phyloP scores from a whole-genome alignment of 176 grass and related monocot species.

The Chloris gayana region DNA sequence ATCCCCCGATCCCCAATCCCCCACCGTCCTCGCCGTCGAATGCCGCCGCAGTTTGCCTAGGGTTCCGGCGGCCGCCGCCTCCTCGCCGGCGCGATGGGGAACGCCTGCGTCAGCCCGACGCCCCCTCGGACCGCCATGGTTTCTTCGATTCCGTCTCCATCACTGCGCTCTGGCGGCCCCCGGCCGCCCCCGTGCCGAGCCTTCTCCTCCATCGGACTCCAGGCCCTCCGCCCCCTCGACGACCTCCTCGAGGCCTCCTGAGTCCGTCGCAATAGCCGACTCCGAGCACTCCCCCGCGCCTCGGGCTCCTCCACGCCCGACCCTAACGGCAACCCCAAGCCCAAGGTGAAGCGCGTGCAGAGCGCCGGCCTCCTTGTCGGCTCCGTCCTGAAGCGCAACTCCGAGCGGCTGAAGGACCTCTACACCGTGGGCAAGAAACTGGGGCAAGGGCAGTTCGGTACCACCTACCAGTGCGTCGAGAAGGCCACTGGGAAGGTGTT shows the following conservation, averaged over 20 bases:
- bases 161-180: conserved; percentile 55
- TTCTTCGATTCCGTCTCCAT: conserved; percentile 60
- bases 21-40: conserved; percentile 14
- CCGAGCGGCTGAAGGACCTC: conserved; percentile 63
- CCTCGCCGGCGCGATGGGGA: conserved; percentile 52
- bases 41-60: conserved; percentile 25
- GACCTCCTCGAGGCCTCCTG: conserved; percentile 36
- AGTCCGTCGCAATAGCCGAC: conserved; percentile 47
- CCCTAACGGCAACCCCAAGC: conserved; percentile 31
- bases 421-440: conserved; percentile 62
- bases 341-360: conserved; percentile 53
- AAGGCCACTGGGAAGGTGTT: conserved; percentile 59
- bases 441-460: conserved; percentile 75
- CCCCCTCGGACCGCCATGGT: conserved; percentile 36
- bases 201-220: background rate
- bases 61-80: conserved; percentile 16
- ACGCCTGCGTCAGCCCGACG: conserved; percentile 52
- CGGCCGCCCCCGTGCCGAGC: conserved; percentile 26
- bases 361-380: conserved; percentile 64
- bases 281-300: conserved; percentile 35
- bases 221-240: conserved; percentile 2
- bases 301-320: background rate
- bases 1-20: conserved; percentile 37
- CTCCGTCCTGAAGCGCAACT: conserved; percentile 59
- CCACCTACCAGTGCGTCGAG: conserved; percentile 66